These are phyloP conservation scores for Saxophila tyrrhenica DNA, from an alignment of 495 filamentous ascomycete genomes.

Conservation along the genomic window DNA sequence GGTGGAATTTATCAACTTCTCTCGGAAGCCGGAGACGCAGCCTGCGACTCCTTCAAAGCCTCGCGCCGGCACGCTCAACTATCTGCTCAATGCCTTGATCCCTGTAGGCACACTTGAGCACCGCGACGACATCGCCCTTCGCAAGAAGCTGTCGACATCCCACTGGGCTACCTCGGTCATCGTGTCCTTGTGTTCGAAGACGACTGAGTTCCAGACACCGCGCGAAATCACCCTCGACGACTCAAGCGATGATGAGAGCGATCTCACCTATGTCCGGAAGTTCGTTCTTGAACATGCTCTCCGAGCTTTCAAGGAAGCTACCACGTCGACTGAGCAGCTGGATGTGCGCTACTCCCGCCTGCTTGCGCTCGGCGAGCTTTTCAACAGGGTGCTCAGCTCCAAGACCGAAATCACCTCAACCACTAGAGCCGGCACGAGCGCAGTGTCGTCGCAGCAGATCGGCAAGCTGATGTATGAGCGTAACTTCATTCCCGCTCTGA, in stretches of 20 bases:
- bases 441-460: slow-evolving; percentile 55
- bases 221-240: slow-evolving; percentile 35
- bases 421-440: neutral
- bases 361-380: slow-evolving; percentile 76
- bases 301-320: slow-evolving; percentile 84
- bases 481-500: slow-evolving; percentile 78
- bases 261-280: slow-evolving; percentile 81
- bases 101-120: slow-evolving; percentile 65
- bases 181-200: slow-evolving; percentile 77
- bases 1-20: slow-evolving; percentile 98
- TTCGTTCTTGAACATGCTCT: slow-evolving; percentile 91
- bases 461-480: slow-evolving; percentile 97
- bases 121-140: slow-evolving; percentile 59
- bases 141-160: slow-evolving; percentile 76
- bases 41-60: slow-evolving; percentile 86
- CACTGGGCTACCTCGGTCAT: slow-evolving; percentile 73
- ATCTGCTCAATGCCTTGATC: slow-evolving; percentile 76
- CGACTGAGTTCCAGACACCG: slow-evolving; percentile 50
- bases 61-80: slow-evolving; percentile 83
- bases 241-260: slow-evolving; percentile 62
- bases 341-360: slow-evolving; percentile 79
- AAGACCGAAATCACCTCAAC: too few relatives aligned
- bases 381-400: slow-evolving; percentile 72
- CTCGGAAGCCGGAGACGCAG: slow-evolving; percentile 71
- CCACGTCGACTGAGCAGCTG: slow-evolving; percentile 62